Conservation (phyloP, 208 protist species). For the Leishmania turanica region DNA sequence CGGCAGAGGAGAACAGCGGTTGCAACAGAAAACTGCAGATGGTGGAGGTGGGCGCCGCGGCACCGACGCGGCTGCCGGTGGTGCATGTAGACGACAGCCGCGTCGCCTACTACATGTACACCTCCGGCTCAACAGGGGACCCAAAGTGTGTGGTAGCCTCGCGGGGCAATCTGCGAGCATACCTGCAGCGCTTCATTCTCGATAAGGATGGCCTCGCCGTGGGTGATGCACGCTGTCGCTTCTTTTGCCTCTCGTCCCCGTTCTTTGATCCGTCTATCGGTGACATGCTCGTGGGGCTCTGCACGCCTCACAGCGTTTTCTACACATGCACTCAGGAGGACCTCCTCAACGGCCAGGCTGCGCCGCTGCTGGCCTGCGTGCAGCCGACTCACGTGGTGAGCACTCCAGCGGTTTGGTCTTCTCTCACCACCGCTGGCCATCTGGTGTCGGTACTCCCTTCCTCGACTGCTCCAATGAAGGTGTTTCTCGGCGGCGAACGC, state of each 20-base stretch:
- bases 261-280: constrained; percentile 72
- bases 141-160: constrained; percentile 58
- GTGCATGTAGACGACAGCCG: constrained; percentile 5
- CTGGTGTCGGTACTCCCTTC: neutral
- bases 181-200: constrained; percentile 40
- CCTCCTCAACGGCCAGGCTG: constrained; percentile 31
- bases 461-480: constrained; percentile 21
- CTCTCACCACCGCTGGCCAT: constrained; percentile 6
- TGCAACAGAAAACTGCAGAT: neutral
- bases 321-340: constrained; percentile 28
- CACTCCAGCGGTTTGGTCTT: constrained; percentile 50
- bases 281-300: constrained; percentile 45
- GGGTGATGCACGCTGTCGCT: neutral
- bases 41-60: neutral
- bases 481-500: constrained; percentile 59
- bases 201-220: constrained; percentile 26
- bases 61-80: neutral
- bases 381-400: constrained; percentile 54
- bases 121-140: constrained; percentile 61
- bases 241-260: constrained; percentile 56
- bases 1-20: neutral
- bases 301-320: constrained; percentile 25
- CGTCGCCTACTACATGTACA: constrained; percentile 65
- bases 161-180: constrained; percentile 46
- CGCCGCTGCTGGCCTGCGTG: constrained; percentile 16